phyloP scores from a whole-genome alignment of 2,329 filamentous ascomycete species.

The Davidsoniella virescens region DNA sequence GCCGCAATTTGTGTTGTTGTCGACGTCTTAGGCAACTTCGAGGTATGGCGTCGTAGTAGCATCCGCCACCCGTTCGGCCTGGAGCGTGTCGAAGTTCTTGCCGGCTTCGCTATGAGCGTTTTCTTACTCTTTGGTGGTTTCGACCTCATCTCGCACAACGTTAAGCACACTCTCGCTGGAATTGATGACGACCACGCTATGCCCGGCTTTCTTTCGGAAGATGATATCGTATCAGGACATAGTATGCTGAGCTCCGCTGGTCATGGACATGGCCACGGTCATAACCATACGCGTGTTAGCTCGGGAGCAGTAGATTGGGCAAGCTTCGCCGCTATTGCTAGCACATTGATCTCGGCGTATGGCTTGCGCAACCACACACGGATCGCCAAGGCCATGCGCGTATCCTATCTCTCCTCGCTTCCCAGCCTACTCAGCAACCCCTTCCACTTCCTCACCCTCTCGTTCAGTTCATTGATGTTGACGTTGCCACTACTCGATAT shows the following conservation, averaged over 20 bases:
- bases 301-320: slow-evolving; percentile 68
- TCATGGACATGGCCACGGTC: slow-evolving; percentile 45
- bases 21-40: slow-evolving; percentile 89
- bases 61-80: slow-evolving; percentile 89
- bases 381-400: slow-evolving; percentile 80
- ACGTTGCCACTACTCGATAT: slow-evolving; percentile 69
- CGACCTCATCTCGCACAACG: slow-evolving; percentile 82
- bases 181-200: slow-evolving; percentile 21
- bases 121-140: slow-evolving; percentile 95
- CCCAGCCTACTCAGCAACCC: slow-evolving; percentile 84
- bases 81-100: slow-evolving; percentile 81
- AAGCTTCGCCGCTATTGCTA: slow-evolving; percentile 62
- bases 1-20: slow-evolving; percentile 83
- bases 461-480: slow-evolving; percentile 65
- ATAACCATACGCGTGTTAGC: slow-evolving; percentile 46
- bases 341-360: slow-evolving; percentile 74
- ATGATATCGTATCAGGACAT: neutral
- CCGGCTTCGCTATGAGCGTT: slow-evolving; percentile 89
- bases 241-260: neutral
- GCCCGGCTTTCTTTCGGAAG: neutral
- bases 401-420: slow-evolving; percentile 65
- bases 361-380: slow-evolving; percentile 78
- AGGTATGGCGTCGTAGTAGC: slow-evolving; percentile 87
- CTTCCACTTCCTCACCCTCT: slow-evolving; percentile 84
- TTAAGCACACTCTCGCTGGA: slow-evolving; percentile 81